Base-by-base conservation (phyloP, 176 grass and related monocot genomes). In the Saccharum spontaneum region DNA sequence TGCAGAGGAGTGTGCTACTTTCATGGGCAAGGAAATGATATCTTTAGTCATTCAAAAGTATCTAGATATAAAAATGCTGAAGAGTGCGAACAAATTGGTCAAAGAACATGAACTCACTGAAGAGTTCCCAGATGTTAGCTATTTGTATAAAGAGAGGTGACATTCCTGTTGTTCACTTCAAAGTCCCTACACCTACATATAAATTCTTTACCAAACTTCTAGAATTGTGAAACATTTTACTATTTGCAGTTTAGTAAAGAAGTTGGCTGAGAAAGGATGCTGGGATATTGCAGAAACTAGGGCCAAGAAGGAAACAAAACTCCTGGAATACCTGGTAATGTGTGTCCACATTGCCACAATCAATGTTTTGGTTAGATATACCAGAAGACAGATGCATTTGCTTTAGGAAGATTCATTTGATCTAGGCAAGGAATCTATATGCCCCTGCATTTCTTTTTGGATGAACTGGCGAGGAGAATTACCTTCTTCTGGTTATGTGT, bases 261-360 rank as follows among this genome's bases (percentile, higher is more conserved):
- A 95, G 79, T 85, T 98, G 70, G 95, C 93, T 78, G 95, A 98
- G 80, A 95, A 92, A 93, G 95, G 95, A 38, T 95, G 91, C 66
- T 98, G 95, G 95, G 95, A 98, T 78, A 62, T 98, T 89, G 95
- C 93, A 78, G 95, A 98, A 91, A 72, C 85, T 6, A 85, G 86
- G 52, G 90, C 95, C 49, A 87, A 98, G 86, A 91, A 90, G 67
- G 93, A 98, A 63, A 84, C 76, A 52, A 91, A 89, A 78, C 91
- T 95, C 83, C 36, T 93, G 78, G 91, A 98, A 85, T 98, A 93
- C 79, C 91, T 98, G 89, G 95, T 98, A 93, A 85, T 18, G 60
- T 78, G 41, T 40, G 48, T 82, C 24, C 40, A 72, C 24, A 70
- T 82, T 71, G 37, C 8, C 50, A 90, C 18, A 64, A 43, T 45